A percentile compares a stretch with the other conserved stretches of the same genome.
These are phyloP conservation scores for Dentipellis fragilis DNA, from an alignment of 768 basidiomycete species.

Conservation along the genomic window DNA sequence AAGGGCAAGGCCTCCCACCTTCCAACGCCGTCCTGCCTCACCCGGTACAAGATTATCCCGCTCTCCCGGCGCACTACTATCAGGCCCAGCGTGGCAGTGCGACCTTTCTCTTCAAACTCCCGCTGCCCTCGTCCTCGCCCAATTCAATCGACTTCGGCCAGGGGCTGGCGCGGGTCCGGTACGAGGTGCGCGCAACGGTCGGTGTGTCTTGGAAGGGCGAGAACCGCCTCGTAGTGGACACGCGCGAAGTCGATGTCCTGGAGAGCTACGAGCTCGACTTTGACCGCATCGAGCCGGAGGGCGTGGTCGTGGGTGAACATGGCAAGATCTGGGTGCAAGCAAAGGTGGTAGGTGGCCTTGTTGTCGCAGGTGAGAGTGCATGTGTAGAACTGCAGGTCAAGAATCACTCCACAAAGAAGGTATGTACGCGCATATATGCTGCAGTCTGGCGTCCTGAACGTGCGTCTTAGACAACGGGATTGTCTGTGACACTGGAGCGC, in stretches of 20 bases:
- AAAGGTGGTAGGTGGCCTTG: conserved; percentile 47
- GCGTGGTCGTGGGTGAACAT: conserved; percentile 60
- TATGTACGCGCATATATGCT: conserved; percentile 19
- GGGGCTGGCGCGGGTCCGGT: conserved; percentile 57
- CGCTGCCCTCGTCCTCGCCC: conserved; percentile 56
- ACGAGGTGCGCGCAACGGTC: conserved; percentile 65
- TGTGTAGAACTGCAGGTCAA: conserved; percentile 72
- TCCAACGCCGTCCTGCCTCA: conserved; percentile 73
- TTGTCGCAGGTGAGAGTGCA: conserved; percentile 59
- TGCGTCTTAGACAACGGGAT: conserved; percentile 47
- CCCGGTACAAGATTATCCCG: conserved; percentile 45
- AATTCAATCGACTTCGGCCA: conserved; percentile 63
- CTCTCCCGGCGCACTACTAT: conserved; percentile 55
- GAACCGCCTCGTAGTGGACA: conserved; percentile 54
- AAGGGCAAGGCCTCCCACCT: conserved; percentile 73
- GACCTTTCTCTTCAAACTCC: conserved; percentile 74
- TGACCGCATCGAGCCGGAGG: conserved; percentile 37
- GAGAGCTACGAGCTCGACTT: conserved; percentile 34
- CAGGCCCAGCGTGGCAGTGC: conserved; percentile 69
- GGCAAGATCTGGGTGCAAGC: conserved; percentile 77
- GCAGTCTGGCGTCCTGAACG: too few species aligned
- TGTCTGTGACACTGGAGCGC: conserved; percentile 52
- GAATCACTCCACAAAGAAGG: conserved; percentile 78
- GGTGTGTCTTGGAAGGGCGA: conserved; percentile 72
- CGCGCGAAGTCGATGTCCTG: conserved; percentile 52